A percentile compares a stretch with the other conserved stretches of the same genome.
These are phyloP conservation scores for Geranium rotundifolium DNA, from an alignment of 345 rosid genomes.

Conservation along the genomic window DNA sequence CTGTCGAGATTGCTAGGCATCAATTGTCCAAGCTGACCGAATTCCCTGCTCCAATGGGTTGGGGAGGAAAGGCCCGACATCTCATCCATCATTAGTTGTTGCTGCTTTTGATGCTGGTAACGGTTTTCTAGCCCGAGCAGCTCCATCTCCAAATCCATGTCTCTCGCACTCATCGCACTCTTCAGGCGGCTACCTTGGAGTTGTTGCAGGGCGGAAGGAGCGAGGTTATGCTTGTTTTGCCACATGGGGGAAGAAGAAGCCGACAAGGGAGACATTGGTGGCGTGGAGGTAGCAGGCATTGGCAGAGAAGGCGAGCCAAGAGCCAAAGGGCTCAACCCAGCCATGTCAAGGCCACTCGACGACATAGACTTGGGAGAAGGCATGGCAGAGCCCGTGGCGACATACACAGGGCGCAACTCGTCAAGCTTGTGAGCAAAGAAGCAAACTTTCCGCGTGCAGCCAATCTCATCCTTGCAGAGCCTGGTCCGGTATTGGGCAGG, in stretches of 20 bases:
- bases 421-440: conserved; percentile 90
- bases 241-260: conserved; percentile 72
- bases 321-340: conserved; percentile 41
- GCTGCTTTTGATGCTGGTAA: conserved; percentile 3
- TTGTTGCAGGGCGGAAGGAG: conserved; percentile 63
- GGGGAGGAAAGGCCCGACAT: conserved; percentile 52
- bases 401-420: conserved; percentile 87
- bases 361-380: conserved; percentile 71
- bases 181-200: conserved; percentile 74
- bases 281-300: conserved; percentile 49
- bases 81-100: conserved; percentile 43
- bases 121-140: conserved; percentile 38
- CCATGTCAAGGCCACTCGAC: conserved; percentile 46
- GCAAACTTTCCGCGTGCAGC: conserved; percentile 82
- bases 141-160: conserved; percentile 65
- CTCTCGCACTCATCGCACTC: conserved; percentile 64
- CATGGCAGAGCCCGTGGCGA: conserved; percentile 89
- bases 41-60: conserved; percentile 14
- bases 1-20: conserved; percentile 50
- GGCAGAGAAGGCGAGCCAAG: conserved; percentile 43
- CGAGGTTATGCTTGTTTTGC: conserved; percentile 66
- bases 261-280: conserved; percentile 68
- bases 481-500: conserved; percentile 92
- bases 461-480: conserved; percentile 92
- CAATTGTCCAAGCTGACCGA: conserved; percentile 37